phyloP scores from a whole-genome alignment of 805 yeast genomes.

The Yueomyces sp. region DNA sequence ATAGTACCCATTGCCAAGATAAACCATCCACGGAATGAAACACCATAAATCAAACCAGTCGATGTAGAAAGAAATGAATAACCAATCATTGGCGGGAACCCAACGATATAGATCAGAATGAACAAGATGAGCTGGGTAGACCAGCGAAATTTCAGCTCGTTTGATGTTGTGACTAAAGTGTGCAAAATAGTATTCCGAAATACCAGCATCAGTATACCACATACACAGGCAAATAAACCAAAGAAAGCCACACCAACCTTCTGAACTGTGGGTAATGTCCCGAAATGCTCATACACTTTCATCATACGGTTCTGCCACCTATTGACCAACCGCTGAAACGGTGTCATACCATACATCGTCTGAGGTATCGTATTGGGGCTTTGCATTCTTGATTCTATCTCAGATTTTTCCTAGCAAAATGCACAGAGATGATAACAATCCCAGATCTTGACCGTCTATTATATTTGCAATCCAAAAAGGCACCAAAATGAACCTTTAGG shows the following conservation, averaged over 20 bases:
- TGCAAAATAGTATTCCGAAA: conserved; percentile 18
- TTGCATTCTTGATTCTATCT: too few relatives aligned
- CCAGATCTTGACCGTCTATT: too few relatives aligned
- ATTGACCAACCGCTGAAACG: conserved; percentile 20
- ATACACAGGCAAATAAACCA: conserved; percentile 6
- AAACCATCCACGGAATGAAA: conserved; percentile 63
- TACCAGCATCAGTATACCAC: conserved; percentile 11
- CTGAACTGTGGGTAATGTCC: conserved; percentile 14
- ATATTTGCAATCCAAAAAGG: too few relatives aligned
- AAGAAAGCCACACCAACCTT: conserved; percentile 6
- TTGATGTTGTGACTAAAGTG: conserved; percentile 30
- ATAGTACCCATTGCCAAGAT: conserved; percentile 56
- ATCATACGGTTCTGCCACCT: conserved; percentile 6
- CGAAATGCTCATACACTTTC: conserved; percentile 7
- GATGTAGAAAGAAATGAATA: conserved; percentile 54
- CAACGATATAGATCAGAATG: conserved; percentile 43
- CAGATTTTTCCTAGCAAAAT: too few relatives aligned
- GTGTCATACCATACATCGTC: conserved; percentile 17
- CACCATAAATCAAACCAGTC: conserved; percentile 75
- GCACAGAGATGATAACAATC: too few relatives aligned
- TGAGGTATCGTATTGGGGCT: too few relatives aligned
- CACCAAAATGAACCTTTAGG: too few relatives aligned
- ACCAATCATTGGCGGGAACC: conserved; percentile 88
- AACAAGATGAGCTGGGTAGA: conserved; percentile 37
- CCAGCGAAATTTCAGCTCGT: conserved; percentile 28